These are phyloP conservation scores for Choanephora cucurbitarum DNA, from an alignment of 371 early-diverging fungal genomes.

Conservation along the genomic window DNA sequence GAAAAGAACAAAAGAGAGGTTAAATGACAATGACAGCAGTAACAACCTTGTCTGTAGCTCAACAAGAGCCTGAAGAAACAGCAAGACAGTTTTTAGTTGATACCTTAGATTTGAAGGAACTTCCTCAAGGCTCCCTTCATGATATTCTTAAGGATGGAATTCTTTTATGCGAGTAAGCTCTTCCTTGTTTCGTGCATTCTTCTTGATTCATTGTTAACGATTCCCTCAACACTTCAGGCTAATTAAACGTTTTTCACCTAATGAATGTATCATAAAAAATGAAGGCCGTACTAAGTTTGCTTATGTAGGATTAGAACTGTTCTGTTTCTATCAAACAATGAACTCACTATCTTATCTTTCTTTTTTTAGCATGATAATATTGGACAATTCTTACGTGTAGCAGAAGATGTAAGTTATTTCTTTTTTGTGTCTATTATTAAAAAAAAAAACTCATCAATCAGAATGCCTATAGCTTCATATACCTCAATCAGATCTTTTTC, in stretches of 20 bases:
- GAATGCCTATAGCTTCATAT: slow-evolving; percentile 71
- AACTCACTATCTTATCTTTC: too few species aligned
- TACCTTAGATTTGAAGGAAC: slow-evolving; percentile 20
- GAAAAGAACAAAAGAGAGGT: too few species aligned
- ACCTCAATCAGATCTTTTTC: slow-evolving; percentile 84
- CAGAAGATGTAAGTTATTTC: slow-evolving; percentile 40
- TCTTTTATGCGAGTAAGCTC: slow-evolving; percentile 44
- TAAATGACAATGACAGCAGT: slow-evolving; percentile 5
- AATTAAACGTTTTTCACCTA: slow-evolving; percentile 21
- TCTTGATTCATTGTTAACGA: not conserved
- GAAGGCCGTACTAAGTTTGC: slow-evolving; percentile 26
- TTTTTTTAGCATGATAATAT: slow-evolving; percentile 92
- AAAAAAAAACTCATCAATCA: not conserved
- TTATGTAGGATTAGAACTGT: slow-evolving; percentile 11
- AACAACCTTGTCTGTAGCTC: not conserved
- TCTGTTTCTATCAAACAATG: not conserved
- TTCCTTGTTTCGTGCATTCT: not conserved
- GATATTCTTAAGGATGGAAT: slow-evolving; percentile 48
- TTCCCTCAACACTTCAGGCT: slow-evolving; percentile 8
- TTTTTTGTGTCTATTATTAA: not conserved
- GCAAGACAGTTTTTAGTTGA: slow-evolving; percentile 36
- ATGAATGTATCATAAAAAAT: slow-evolving; percentile 20
- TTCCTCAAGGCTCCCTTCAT: slow-evolving; percentile 36
- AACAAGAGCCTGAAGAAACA: slow-evolving; percentile 25
- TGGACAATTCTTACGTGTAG: slow-evolving; percentile 63